These are phyloP conservation scores for Pythium plurisporium DNA, from an alignment of 352 stramenopile genomes.

Conservation along the genomic window DNA sequence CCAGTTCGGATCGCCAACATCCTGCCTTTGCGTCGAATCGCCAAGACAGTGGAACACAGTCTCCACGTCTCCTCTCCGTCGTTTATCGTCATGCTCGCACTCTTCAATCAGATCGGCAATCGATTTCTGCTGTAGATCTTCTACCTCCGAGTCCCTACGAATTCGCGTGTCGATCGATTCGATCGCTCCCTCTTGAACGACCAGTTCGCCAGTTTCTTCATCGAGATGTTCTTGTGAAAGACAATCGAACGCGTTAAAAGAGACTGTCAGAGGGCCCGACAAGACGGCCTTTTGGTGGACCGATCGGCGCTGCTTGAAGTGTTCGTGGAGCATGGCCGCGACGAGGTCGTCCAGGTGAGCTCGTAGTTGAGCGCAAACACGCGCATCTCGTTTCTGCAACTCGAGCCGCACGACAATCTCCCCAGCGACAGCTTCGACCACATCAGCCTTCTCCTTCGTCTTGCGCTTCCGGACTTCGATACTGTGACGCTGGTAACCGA, in stretches of 20 bases:
- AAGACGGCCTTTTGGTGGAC: constrained; percentile 23
- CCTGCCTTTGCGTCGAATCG: neutral
- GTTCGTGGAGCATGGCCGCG: constrained; percentile 45
- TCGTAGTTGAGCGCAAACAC: constrained; percentile 25
- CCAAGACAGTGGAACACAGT: constrained; percentile 8
- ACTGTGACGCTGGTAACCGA: constrained; percentile 44
- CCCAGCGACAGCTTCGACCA: constrained; percentile 62
- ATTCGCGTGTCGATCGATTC: constrained; percentile 12
- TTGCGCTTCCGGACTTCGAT: constrained; percentile 21
- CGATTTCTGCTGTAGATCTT: constrained; percentile 22
- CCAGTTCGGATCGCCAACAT: constrained; percentile 1
- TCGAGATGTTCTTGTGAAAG: constrained; percentile 57
- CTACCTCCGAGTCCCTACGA: neutral
- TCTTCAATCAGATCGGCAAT: constrained; percentile 40
- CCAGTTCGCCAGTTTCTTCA: constrained; percentile 46
- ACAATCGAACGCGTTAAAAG: constrained; percentile 62
- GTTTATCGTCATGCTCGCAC: constrained; percentile 23
- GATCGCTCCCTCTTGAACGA: constrained; percentile 37
- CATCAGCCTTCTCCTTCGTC: constrained; percentile 61
- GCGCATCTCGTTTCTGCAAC: constrained; percentile 22
- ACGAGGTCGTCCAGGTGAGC: constrained; percentile 51
- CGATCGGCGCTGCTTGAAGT: constrained; percentile 46
- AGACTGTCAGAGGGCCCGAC: constrained; percentile 33
- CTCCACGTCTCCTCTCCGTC: neutral
- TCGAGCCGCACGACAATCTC: constrained; percentile 57